Evolutionary conservation across 306 rosid species (phyloP).

Genomic region (Vachellia collinsii): DNA sequence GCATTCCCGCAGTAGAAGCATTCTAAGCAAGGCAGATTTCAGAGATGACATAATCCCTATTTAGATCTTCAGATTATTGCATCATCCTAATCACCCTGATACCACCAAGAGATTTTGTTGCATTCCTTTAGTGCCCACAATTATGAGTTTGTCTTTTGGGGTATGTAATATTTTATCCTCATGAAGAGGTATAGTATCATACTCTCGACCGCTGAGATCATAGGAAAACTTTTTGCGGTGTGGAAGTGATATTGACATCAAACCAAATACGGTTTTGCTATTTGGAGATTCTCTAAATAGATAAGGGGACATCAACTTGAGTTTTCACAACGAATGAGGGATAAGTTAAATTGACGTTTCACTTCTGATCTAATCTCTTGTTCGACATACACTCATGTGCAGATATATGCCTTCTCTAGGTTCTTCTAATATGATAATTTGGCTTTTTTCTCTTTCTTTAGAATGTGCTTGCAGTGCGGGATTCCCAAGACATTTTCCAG

Average conservation of each 20-base stretch:
- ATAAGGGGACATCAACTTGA: background rate
- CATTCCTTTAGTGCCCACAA: background rate
- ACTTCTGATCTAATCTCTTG: background rate
- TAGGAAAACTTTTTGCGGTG: background rate
- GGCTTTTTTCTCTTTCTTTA: conserved; percentile 39
- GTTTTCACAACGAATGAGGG: background rate
- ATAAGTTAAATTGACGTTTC: background rate
- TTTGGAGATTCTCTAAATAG: conserved; percentile 11
- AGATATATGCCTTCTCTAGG: background rate
- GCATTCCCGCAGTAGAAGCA: background rate
- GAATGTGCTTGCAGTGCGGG: conserved; percentile 97
- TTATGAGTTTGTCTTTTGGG: background rate
- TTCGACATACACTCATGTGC: background rate
- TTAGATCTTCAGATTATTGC: background rate
- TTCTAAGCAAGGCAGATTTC: background rate
- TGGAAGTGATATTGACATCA: background rate
- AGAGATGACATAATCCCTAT: background rate
- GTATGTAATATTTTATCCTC: conserved; percentile 1
- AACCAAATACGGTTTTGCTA: background rate
- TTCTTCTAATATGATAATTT: conserved; percentile 25
- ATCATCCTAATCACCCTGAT: background rate
- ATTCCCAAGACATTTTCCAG: conserved; percentile 85
- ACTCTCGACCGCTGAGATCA: background rate
- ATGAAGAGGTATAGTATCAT: background rate
- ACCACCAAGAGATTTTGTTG: background rate